Base-by-base conservation (phyloP, 2,329 filamentous ascomycete genomes). In the Westerdykella aurantiaca region DNA sequence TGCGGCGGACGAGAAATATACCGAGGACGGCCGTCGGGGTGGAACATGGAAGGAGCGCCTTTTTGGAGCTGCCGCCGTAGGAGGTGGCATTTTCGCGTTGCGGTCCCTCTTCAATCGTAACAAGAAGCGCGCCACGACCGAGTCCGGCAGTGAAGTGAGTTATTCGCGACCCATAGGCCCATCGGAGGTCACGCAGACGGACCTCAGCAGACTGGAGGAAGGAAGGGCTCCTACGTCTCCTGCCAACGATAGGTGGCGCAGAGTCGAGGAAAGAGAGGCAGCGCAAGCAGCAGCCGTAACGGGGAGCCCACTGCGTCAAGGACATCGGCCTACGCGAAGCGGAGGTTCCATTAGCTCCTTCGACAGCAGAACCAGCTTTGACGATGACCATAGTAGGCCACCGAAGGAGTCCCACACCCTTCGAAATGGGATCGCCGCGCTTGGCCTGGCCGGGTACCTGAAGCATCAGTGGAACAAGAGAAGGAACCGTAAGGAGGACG, bases 51-150 rank as follows among this genome's bases (percentile, higher is more conserved):
- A 66, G 22, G 64, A 75, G 43, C 64, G 71, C 9, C 44, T 76
- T 4, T 48, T 75, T 7, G 72, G 70, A 17, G 72, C 66, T 47
- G 70, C 66, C 13, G 72, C 68, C 29, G 72, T 57, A 9, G 55
- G 56, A 22, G 68, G 66, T 18, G 64, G 70, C 9, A 58, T 73
- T n/a, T 70, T 69, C 29, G 63, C 60, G 3, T 37, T 66, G 23
- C 67, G 60, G 64, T 85, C 78, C 50, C 82, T 80, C 11, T 88
- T 83, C 37, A 73, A 76, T 42, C 66, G 70, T 14, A 77, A 78
- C 37, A 72, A 73, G 21, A 64, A 58, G 44, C 57, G 51, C 22
- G 46, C 60, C 16, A 51, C 52, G 58, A 69, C 63, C 6, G 75
- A 81, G 48, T 72, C 75, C 31, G 73, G 75, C 43, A 72, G 74